phyloP scores from a whole-genome alignment of 1,139 yeast species.

The Suhomyces bokatorum region DNA sequence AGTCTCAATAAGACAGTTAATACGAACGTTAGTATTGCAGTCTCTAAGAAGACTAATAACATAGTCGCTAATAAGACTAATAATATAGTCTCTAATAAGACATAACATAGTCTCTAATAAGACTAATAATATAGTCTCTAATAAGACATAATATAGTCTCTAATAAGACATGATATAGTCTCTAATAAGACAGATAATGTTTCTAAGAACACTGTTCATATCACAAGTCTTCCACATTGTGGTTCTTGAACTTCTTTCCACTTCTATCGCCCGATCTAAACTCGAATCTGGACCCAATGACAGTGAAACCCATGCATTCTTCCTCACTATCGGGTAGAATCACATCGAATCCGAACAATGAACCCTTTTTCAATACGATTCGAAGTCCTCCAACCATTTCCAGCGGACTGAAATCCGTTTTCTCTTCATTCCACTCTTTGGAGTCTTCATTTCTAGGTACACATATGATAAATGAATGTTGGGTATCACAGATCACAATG shows the following conservation, averaged over 20 bases:
- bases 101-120: too few relatives aligned
- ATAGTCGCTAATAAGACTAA: too few relatives aligned
- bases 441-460: constrained; percentile 46
- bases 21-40: too few relatives aligned
- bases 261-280: constrained; percentile 80
- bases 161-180: too few relatives aligned
- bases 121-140: too few relatives aligned
- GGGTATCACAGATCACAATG: constrained; percentile 85
- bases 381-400: constrained; percentile 53
- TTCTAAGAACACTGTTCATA: too few relatives aligned
- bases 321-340: constrained; percentile 29
- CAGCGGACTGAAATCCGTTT: constrained; percentile 24
- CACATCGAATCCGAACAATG: constrained; percentile 57
- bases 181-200: too few relatives aligned
- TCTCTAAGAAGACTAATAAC: too few relatives aligned
- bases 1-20: too few relatives aligned
- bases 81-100: too few relatives aligned
- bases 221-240: constrained; percentile 64
- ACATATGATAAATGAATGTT: constrained; percentile 68
- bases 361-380: constrained; percentile 59
- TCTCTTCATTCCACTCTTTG: constrained; percentile 30
- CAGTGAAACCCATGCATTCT: constrained; percentile 55
- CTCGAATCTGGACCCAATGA: constrained; percentile 79
- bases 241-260: constrained; percentile 81
- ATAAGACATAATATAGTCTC: too few relatives aligned